Percentiles rank a stretch among this genome's conserved stretches.
These are phyloP conservation scores for Linderniella brevidens DNA, from an alignment of 257 asterid genomes.

Conservation along the genomic window DNA sequence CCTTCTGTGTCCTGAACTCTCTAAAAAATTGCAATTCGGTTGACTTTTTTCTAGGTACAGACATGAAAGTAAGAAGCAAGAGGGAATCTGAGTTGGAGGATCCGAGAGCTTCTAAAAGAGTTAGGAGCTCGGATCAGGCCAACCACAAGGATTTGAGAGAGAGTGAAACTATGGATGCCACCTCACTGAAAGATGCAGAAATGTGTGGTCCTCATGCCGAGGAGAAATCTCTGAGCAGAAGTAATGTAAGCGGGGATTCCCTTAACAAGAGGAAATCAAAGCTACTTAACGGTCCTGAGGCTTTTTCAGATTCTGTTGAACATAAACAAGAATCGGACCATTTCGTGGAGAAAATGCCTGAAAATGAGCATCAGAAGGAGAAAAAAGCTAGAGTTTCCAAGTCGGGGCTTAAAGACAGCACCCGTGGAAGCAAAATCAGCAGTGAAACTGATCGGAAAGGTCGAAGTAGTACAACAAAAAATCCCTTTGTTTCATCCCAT, in stretches of 20 bases:
- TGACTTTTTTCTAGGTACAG: conserved; percentile 24
- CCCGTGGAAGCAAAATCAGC: conserved; percentile 24
- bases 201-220: conserved; percentile 22
- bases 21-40: not conserved
- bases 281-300: conserved; percentile 22
- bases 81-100: conserved; percentile 41
- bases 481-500: conserved; percentile 66
- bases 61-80: conserved; percentile 34
- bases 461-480: conserved; percentile 16
- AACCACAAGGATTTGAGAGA: conserved; percentile 26
- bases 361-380: conserved; percentile 40
- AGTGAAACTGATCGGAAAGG: conserved; percentile 23
- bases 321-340: conserved; percentile 24
- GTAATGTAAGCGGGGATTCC: conserved; percentile 28
- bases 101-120: conserved; percentile 50
- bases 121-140: conserved; percentile 34
- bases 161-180: conserved; percentile 18
- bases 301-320: conserved; percentile 17
- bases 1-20: not conserved
- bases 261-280: conserved; percentile 47
- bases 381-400: conserved; percentile 63
- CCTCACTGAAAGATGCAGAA: conserved; percentile 20
- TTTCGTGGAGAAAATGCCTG: conserved; percentile 25
- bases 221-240: conserved; percentile 28
- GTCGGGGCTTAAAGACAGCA: conserved; percentile 36